Evolutionary conservation across 805 yeast genomes (phyloP).

Genomic region (Kluyveromyces lactis): DNA sequence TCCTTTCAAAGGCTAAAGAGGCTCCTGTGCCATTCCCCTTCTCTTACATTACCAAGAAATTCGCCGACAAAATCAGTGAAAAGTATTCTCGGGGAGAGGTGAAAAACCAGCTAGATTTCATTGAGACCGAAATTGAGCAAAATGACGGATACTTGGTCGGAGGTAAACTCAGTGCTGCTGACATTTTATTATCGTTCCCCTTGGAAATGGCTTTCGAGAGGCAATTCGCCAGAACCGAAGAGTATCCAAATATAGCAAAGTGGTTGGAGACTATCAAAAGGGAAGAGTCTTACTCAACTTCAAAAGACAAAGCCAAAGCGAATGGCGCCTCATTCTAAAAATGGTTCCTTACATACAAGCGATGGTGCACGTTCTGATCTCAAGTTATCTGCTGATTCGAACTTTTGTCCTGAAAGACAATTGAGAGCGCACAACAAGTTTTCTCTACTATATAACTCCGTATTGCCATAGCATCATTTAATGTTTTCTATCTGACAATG

Average conservation of each 20-base stretch:
- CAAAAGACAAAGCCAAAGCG: conserved; percentile 10
- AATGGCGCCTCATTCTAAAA: conserved; percentile 6
- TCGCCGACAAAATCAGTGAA: conserved; percentile 39
- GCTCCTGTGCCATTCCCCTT: conserved; percentile 40
- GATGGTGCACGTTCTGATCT: too few relatives aligned
- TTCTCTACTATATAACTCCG: too few relatives aligned
- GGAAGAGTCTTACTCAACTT: conserved; percentile 8
- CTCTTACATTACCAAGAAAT: conserved; percentile 34
- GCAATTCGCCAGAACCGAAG: conserved; percentile 10
- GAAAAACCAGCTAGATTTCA: conserved; percentile 30
- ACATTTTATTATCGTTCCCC: conserved; percentile 47
- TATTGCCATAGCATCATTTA: too few relatives aligned
- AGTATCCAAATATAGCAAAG: conserved; percentile 20
- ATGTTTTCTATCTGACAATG: too few relatives aligned
- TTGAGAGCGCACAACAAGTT: too few relatives aligned
- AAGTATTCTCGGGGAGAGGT: conserved; percentile 44
- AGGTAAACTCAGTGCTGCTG: conserved; percentile 45
- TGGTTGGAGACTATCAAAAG: conserved; percentile 14
- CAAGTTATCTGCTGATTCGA: too few relatives aligned
- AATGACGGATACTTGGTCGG: conserved; percentile 40
- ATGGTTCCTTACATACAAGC: too few relatives aligned
- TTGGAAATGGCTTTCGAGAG: conserved; percentile 17
- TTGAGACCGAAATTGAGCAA: conserved; percentile 34
- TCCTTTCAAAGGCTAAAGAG: conserved; percentile 32
- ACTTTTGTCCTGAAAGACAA: too few relatives aligned